phyloP scores from a whole-genome alignment of 768 basidiomycete genomes.

The Trametopsis cervina region DNA sequence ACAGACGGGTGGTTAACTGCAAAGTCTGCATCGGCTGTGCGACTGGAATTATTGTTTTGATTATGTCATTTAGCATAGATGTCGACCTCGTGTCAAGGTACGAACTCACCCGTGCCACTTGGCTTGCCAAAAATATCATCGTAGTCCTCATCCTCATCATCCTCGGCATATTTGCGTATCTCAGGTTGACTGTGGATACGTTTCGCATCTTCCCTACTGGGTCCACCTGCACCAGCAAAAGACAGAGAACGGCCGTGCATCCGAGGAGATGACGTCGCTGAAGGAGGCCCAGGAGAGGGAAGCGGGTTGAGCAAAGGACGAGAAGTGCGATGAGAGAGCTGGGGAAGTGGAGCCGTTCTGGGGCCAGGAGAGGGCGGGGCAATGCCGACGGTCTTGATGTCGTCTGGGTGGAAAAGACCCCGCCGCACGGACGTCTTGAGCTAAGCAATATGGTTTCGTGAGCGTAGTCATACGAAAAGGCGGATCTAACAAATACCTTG shows the following conservation, averaged over 20 bases:
- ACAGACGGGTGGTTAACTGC: conserved; percentile 79
- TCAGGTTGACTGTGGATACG: conserved; percentile 49
- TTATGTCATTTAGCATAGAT: too few relatives aligned
- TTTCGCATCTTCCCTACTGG: conserved; percentile 58
- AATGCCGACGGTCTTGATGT: conserved; percentile 73
- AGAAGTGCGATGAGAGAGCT: conserved; percentile 44
- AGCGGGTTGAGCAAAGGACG: conserved; percentile 47
- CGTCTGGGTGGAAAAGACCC: conserved; percentile 83
- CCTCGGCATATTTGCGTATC: conserved; percentile 83
- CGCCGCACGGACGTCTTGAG: conserved; percentile 66
- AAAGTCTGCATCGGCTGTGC: conserved; percentile 67
- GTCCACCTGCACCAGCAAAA: conserved; percentile 28
- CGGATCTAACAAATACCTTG: conserved; percentile 42
- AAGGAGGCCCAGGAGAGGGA: conserved; percentile 22
- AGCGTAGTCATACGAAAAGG: too few relatives aligned
- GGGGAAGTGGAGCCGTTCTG: conserved; percentile 60
- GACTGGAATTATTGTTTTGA: too few relatives aligned
- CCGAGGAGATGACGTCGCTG: conserved; percentile 22
- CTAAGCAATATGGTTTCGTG: conserved; percentile 29
- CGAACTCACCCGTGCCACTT: conserved; percentile 56
- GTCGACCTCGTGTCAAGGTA: too few relatives aligned
- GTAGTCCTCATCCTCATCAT: conserved; percentile 80
- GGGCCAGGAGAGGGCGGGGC: conserved; percentile 46
- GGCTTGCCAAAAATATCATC: conserved; percentile 89
- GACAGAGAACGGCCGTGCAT: conserved; percentile 51